phyloP scores from a whole-genome alignment of 164 flowering plant species.

The Santalum album region DNA sequence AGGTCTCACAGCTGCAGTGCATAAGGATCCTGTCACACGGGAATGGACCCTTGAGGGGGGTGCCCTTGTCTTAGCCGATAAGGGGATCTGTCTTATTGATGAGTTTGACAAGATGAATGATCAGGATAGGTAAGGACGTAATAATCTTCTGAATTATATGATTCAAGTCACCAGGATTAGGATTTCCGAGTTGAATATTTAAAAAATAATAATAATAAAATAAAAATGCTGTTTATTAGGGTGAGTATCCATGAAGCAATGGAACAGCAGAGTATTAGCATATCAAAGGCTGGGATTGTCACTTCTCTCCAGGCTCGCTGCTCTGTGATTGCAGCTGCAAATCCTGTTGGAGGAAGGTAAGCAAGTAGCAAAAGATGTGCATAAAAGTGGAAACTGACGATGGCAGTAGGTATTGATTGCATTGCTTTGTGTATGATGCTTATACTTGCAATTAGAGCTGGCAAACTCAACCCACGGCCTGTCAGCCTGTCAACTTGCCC shows the following conservation, averaged over 20 bases:
- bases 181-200: background rate
- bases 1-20: slow-evolving; percentile 96
- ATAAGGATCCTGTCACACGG: slow-evolving; percentile 92
- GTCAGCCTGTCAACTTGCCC: too few relatives aligned
- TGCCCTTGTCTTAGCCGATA: slow-evolving; percentile 94
- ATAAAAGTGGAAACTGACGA: too few relatives aligned
- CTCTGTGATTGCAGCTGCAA: slow-evolving; percentile 99
- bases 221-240: slow-evolving; percentile 37
- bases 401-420: too few relatives aligned
- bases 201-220: too few relatives aligned
- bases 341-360: slow-evolving; percentile 96
- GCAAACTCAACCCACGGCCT: too few relatives aligned
- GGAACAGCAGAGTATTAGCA: slow-evolving; percentile 99
- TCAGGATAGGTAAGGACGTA: slow-evolving; percentile 64
- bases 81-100: slow-evolving; percentile 94
- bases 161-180: background rate
- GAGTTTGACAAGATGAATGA: slow-evolving; percentile 99
- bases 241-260: slow-evolving; percentile 99
- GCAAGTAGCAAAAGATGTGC: too few relatives aligned
- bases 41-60: slow-evolving; percentile 99
- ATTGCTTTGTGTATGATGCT: too few relatives aligned
- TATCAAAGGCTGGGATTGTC: slow-evolving; percentile 95
- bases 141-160: background rate
- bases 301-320: slow-evolving; percentile 99
- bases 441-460: too few relatives aligned